Base-by-base conservation (phyloP, 352 stramenopile species). In the Phytophthora constricta region DNA sequence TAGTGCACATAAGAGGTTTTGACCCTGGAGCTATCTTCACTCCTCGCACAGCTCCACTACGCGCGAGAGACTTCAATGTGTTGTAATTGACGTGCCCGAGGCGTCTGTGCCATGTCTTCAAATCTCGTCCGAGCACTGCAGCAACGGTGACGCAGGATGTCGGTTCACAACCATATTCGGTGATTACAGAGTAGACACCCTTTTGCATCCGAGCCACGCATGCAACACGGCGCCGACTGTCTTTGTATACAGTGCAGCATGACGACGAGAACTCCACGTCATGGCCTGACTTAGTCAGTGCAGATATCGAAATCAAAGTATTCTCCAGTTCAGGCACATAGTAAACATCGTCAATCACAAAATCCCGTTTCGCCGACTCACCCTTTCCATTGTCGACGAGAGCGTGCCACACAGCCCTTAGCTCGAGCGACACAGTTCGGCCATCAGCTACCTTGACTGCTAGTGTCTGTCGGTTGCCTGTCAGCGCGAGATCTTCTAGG, bases 301-400 rank as follows among this genome's bases (percentile, higher is more conserved):
- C 9, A 3, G 43, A 50, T 10, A 50, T 5, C 5, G 43, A 50
- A 17, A 50, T 9, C 1, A 50, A 19, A 17, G 43, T 50, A 13
- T 26, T 28, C 5, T 17, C 9, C 5, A 50, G 43, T 31, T 10
- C 22, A 13, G 43, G 43, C 43, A 50, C 43, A 5, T 50, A 28
- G n/a, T 50, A 50, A 7, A 50, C 43, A n/a, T 50, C 28, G 19
- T 50, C 43, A 17, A 50, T 28, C 43, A 50, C 43, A 19, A 45
- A 45, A 13, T 45, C 37, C 10, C 37, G 37, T 13, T n/a, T 13
- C 5, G 37, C 16, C 5, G 5, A n/a, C 4, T 13, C 16, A n/a
- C 37, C 37, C 16, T 45, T 45, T 45, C 37, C 37, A 19, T 45
- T 13, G 17, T 45, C 37, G 5, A 45, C 37, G 37, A 45, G 5